phyloP scores from a whole-genome alignment of 2,329 filamentous ascomycete species.

The Talaromyces sp. region DNA sequence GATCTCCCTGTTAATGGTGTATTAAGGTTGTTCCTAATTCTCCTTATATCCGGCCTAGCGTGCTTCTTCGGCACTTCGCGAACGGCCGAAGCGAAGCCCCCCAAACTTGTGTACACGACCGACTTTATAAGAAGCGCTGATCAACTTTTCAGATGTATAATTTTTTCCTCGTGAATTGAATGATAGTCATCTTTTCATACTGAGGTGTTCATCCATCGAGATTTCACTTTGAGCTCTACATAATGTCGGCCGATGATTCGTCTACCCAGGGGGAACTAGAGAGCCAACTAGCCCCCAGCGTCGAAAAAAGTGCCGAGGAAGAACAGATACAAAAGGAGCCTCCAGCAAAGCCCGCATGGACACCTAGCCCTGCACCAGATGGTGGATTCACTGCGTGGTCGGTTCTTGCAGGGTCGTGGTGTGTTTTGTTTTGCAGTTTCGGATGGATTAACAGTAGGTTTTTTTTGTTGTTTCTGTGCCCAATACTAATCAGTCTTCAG shows the following conservation, averaged over 20 bases:
- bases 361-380: slow-evolving; percentile 1
- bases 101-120: not conserved
- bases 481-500: slow-evolving; percentile 20
- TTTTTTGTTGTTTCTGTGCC: too few species aligned
- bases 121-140: not conserved
- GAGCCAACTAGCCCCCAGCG: not conserved
- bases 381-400: slow-evolving; percentile 3
- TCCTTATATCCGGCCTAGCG: slow-evolving; percentile 3
- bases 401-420: slow-evolving; percentile 17
- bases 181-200: not conserved
- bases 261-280: not conserved
- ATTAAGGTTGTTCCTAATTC: not conserved
- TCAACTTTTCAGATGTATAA: not conserved
- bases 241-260: not conserved
- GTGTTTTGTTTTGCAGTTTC: slow-evolving; percentile 28
- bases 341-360: not conserved
- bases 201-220: too few species aligned
- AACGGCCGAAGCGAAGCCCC: not conserved
- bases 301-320: not conserved
- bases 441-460: slow-evolving; percentile 50
- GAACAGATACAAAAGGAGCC: not conserved
- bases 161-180: not conserved
- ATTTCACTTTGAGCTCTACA: not conserved
- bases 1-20: not conserved
- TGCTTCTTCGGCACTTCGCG: not conserved